Conservation (phyloP, 495 filamentous ascomycete species). For the Trichoderma orchidacearum region DNA sequence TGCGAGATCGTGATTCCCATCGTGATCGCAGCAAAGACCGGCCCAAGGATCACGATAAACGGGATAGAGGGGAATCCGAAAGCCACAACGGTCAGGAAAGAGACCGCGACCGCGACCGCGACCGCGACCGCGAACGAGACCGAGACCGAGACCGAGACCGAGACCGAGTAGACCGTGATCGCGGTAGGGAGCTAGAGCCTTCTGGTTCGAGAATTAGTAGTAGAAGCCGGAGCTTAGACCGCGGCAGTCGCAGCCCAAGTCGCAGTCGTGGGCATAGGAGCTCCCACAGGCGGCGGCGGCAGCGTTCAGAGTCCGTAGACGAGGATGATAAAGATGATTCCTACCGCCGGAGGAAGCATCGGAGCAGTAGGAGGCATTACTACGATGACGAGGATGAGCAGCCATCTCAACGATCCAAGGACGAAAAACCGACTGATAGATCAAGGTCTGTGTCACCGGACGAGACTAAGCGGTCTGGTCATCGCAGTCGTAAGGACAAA, state of each 20-base stretch:
- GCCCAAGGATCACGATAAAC: slow-evolving; percentile 1
- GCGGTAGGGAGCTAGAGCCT: slow-evolving; percentile 17
- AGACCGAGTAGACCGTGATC: slow-evolving; percentile 13
- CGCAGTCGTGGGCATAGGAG: slow-evolving; percentile 36
- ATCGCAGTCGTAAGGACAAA: slow-evolving; percentile 32
- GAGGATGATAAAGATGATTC: slow-evolving; percentile 38
- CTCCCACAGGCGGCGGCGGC: slow-evolving; percentile 39
- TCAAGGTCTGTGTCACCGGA: slow-evolving; percentile 38
- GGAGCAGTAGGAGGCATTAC: slow-evolving; percentile 27
- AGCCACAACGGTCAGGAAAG: slow-evolving; percentile 10
- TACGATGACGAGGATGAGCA: slow-evolving; percentile 22
- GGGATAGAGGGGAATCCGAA: not conserved
- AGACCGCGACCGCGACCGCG: slow-evolving; percentile 14
- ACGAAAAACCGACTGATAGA: slow-evolving; percentile 25
- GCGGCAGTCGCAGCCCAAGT: slow-evolving; percentile 21
- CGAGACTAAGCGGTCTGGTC: slow-evolving; percentile 36
- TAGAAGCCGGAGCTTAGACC: slow-evolving; percentile 24
- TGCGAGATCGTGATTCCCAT: slow-evolving; percentile 11
- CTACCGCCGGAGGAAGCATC: slow-evolving; percentile 31
- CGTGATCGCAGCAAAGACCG: slow-evolving; percentile 7
- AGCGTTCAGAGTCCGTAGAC: slow-evolving; percentile 41
- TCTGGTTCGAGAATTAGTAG: slow-evolving; percentile 7
- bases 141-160: slow-evolving; percentile 15
- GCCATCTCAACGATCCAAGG: slow-evolving; percentile 9
- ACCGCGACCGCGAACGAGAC: slow-evolving; percentile 10